phyloP scores from a whole-genome alignment of 73 alveolate species.

The Blepharisma japonicum region DNA sequence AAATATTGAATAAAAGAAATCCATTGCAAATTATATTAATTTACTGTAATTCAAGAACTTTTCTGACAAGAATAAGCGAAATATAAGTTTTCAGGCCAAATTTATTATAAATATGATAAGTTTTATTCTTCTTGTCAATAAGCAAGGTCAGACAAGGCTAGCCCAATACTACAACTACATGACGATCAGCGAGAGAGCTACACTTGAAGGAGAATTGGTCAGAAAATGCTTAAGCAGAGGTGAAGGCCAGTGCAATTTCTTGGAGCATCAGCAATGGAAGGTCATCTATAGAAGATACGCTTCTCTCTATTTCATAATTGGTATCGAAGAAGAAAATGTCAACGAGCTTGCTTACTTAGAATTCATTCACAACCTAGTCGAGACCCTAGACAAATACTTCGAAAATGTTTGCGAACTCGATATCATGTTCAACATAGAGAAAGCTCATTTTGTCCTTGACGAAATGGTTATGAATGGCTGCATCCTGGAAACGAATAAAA shows the following conservation, averaged over 20 bases:
- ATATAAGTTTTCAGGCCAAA: too few species aligned
- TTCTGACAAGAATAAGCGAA: too few species aligned
- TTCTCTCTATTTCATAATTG: constrained; percentile 93
- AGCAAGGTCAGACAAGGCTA: constrained; percentile 95
- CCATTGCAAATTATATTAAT: background rate
- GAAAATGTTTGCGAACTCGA: constrained; percentile 85
- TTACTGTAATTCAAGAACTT: too few species aligned
- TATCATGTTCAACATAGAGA: constrained; percentile 95
- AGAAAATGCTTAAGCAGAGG: constrained; percentile 93
- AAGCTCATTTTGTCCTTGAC: constrained; percentile 96
- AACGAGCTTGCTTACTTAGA: constrained; percentile 95
- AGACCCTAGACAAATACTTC: constrained; percentile 80
- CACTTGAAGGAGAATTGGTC: constrained; percentile 95
- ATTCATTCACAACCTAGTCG: constrained; percentile 95
- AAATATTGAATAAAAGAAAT: constrained; percentile 5
- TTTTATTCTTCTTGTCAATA: constrained; percentile 95
- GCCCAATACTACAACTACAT: constrained; percentile 70
- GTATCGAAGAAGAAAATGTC: constrained; percentile 65
- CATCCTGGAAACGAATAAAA: constrained; percentile 94
- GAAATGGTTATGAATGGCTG: constrained; percentile 97
- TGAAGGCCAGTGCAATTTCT: constrained; percentile 91
- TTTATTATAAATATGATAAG: constrained; percentile 77
- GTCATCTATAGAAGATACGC: constrained; percentile 89
- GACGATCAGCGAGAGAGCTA: constrained; percentile 88
- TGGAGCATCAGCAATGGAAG: constrained; percentile 95